Evolutionary conservation across 169 alveolate genomes (phyloP), one percentile per base, ranked within the genome.

Genomic region (Plasmodium sp.): DNA sequence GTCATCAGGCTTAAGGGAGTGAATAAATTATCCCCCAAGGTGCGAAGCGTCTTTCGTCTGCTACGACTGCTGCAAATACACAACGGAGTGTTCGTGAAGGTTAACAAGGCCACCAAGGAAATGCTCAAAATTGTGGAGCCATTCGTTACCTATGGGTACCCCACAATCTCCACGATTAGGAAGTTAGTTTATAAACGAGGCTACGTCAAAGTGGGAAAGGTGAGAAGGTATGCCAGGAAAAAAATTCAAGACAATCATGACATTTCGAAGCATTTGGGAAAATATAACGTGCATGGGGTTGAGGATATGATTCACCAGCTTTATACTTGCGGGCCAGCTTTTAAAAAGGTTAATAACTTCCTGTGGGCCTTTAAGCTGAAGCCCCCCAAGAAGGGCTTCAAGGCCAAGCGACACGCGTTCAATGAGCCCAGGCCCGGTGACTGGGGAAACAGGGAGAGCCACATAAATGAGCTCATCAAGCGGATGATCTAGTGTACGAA

Each of bases 231-330:
- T 81, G 84, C 92, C 41, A 93, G 97, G 36, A 97, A 94, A 80
- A 86, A 95, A 71, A 94, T 96, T 34, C 95, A 93, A 83, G 91
- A 93, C 71, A 97, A 96, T 62, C 96, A 93, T 36, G 92, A 95
- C 10, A 84, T 96, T 81, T 93, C 95, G 45, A 96, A 93, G 27
- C 93, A 95, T 92, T 92, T 96, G 45, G 97, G 97, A 56, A 94
- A 90, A 73, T 92, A 95, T 92, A 96, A 96, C 56, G 80, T 98
- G 56, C 97, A 96, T 96, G 98, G 99, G 81, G 96, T 99, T 97
- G 99, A 99, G 96, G 99, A 99, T 92, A 96, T 99, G 92, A 98
- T 99, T 79, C 99, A 99, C 96, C 99, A 99, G 96, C 98, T 99
- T 85, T 96, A 97, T 97, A 98, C 99, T 54, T 98, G 99, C 94